A percentile compares a stretch with the other conserved stretches of the same genome.
These are phyloP conservation scores for Ceratocystis destructans DNA, from an alignment of 2,329 filamentous ascomycete genomes.

Conservation along the genomic window DNA sequence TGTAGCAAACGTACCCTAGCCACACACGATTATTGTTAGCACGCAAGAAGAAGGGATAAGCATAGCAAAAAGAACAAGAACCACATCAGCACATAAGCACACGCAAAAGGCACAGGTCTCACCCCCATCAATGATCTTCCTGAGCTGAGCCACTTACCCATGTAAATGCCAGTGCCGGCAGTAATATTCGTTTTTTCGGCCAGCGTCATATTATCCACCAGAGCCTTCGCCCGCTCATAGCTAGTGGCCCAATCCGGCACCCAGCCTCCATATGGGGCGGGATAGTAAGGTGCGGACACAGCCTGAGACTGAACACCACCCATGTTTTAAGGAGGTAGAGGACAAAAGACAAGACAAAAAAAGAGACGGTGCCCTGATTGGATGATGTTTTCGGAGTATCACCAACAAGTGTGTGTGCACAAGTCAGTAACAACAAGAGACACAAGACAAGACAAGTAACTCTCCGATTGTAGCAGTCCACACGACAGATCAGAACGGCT, in stretches of 20 bases:
- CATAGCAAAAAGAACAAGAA: neutral
- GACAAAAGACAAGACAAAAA: neutral
- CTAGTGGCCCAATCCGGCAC: conserved; percentile 51
- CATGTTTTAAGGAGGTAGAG: neutral
- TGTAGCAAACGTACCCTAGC: conserved; percentile 5
- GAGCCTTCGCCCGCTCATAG: conserved; percentile 52
- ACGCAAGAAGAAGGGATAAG: conserved; percentile 10
- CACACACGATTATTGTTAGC: neutral
- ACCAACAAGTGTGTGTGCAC: neutral
- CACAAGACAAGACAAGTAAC: neutral
- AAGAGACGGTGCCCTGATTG: neutral
- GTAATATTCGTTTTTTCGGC: conserved; percentile 72
- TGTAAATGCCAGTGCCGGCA: conserved; percentile 54
- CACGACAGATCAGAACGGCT: neutral
- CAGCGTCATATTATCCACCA: conserved; percentile 64
- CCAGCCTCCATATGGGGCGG: conserved; percentile 60
- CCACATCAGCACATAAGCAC: neutral
- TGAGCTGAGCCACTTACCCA: conserved; percentile 36
- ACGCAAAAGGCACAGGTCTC: too few species aligned
- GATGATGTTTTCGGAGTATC: neutral
- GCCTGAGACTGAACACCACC: conserved; percentile 16
- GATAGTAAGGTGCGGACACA: conserved; percentile 51
- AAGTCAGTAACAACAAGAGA: neutral
- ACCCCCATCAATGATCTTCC: too few species aligned
- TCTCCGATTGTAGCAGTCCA: neutral